phyloP scores from a whole-genome alignment of 345 rosid species.

The Euphorbia tirucalli region DNA sequence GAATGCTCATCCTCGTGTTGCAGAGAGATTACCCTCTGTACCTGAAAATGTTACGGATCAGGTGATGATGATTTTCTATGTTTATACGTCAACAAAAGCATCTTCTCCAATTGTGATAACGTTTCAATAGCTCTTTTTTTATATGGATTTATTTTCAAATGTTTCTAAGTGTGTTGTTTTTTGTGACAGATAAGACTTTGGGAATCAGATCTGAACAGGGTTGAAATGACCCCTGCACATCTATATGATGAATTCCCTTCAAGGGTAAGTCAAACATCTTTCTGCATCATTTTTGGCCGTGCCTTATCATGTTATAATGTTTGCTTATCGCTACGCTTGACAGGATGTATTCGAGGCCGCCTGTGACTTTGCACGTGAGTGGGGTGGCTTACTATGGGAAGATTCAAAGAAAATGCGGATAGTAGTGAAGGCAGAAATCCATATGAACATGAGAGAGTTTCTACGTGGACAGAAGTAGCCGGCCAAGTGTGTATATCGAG shows the following conservation, averaged over 20 bases:
- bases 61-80: slow-evolving; percentile 52
- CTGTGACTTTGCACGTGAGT: slow-evolving; percentile 71
- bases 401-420: slow-evolving; percentile 85
- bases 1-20: slow-evolving; percentile 88
- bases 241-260: slow-evolving; percentile 86
- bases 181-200: slow-evolving; percentile 77
- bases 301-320: too few relatives aligned
- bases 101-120: neutral
- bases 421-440: slow-evolving; percentile 75
- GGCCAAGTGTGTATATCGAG: neutral
- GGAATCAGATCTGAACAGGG: slow-evolving; percentile 92
- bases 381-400: slow-evolving; percentile 86
- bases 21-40: slow-evolving; percentile 70
- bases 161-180: slow-evolving; percentile 1
- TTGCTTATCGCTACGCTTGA: too few relatives aligned
- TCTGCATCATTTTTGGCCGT: neutral
- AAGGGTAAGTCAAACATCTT: slow-evolving; percentile 43
- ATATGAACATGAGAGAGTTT: slow-evolving; percentile 74
- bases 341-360: slow-evolving; percentile 89
- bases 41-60: slow-evolving; percentile 96
- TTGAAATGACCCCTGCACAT: slow-evolving; percentile 75
- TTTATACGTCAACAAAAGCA: slow-evolving; percentile 1
- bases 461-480: slow-evolving; percentile 60
- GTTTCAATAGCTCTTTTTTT: neutral
- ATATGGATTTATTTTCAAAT: neutral